Conservation (phyloP, 345 rosid species). For the Eucalyptus regnans region DNA sequence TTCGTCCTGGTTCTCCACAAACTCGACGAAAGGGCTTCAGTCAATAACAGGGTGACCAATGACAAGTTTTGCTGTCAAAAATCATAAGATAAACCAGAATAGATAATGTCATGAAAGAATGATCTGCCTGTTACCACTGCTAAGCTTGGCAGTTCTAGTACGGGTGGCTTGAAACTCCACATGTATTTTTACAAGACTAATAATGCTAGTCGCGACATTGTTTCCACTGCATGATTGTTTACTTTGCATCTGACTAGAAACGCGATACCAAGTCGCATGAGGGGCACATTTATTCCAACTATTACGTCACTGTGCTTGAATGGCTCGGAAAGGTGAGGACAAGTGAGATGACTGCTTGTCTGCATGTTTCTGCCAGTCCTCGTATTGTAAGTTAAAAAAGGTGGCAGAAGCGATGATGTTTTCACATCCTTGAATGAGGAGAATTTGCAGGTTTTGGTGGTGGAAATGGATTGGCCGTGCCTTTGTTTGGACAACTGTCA, state of each 20-base stretch:
- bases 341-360: not conserved
- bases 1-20: not conserved
- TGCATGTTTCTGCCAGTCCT: not conserved
- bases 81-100: not conserved
- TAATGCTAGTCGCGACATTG: not conserved
- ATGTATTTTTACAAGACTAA: not conserved
- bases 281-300: not conserved
- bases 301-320: not conserved
- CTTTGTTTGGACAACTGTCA: not conserved
- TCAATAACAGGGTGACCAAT: not conserved
- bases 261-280: not conserved
- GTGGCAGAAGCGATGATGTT: not conserved
- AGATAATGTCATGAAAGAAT: not conserved
- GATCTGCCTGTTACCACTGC: not conserved
- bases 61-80: not conserved
- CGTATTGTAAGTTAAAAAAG: not conserved
- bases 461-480: not conserved
- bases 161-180: not conserved
- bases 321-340: not conserved
- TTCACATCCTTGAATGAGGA: not conserved
- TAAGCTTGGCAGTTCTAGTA: not conserved
- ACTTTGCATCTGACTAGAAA: not conserved
- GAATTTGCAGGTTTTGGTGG: not conserved
- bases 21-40: not conserved
- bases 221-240: not conserved